Conservation (phyloP, 345 rosid genomes). For the Rhodomyrtus tomentosa region DNA sequence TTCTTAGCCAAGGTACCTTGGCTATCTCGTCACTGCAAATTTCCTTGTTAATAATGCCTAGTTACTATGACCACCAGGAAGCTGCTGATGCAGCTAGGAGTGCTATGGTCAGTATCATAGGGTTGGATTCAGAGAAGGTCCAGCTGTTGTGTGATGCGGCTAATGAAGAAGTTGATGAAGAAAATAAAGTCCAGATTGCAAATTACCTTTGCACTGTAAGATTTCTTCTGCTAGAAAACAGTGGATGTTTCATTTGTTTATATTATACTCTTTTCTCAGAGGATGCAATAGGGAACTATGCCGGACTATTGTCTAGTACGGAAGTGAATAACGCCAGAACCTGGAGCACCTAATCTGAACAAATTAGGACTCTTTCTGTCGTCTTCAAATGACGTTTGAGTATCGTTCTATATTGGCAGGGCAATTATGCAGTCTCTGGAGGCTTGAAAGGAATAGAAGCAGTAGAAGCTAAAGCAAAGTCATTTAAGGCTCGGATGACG, state of each 20-base stretch:
- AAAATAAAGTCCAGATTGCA: conserved; percentile 85
- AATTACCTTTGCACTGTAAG: conserved; percentile 78
- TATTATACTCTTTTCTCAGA: background rate
- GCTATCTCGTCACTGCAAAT: background rate
- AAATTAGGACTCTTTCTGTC: background rate
- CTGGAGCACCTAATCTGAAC: background rate
- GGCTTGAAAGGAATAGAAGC: conserved; percentile 88
- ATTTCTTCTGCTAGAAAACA: background rate
- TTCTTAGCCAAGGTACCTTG: background rate
- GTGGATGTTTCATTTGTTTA: background rate
- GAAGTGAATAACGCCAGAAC: background rate
- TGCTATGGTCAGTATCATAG: conserved; percentile 96
- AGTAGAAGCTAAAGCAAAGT: conserved; percentile 89
- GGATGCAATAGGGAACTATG: background rate
- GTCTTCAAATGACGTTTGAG: background rate
- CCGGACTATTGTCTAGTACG: background rate
- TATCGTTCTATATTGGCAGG: conserved; percentile 26
- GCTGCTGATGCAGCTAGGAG: conserved; percentile 94
- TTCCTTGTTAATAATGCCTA: background rate
- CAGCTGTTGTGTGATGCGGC: conserved; percentile 88
- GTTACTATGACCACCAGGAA: conserved; percentile 25
- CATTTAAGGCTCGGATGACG: conserved; percentile 93
- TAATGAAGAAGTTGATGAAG: conserved; percentile 76
- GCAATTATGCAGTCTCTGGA: conserved; percentile 95
- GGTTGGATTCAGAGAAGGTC: conserved; percentile 78